phyloP scores from a whole-genome alignment of 352 stramenopile species.

The Halophytophthora batemanensis region DNA sequence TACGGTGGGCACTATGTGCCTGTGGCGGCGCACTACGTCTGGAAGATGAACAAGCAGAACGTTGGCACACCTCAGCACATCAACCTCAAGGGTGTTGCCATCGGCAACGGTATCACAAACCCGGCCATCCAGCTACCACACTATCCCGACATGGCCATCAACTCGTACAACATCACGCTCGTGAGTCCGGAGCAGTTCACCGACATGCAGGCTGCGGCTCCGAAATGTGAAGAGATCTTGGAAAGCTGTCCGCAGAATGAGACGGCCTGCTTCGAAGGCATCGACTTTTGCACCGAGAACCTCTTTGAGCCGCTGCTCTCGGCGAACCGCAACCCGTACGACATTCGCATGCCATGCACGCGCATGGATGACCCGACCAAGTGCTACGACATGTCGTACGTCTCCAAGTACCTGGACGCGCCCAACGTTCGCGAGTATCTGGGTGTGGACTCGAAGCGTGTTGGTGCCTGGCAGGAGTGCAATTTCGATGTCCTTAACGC shows the following conservation, averaged over 20 bases:
- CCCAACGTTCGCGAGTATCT: constrained; percentile 39
- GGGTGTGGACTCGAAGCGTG: constrained; percentile 30
- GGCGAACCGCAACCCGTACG: constrained; percentile 57
- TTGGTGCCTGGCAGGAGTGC: constrained; percentile 84
- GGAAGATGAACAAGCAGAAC: constrained; percentile 34
- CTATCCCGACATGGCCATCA: constrained; percentile 60
- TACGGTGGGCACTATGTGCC: constrained; percentile 62
- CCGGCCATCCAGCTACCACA: constrained; percentile 40
- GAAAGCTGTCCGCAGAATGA: constrained; percentile 30
- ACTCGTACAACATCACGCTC: constrained; percentile 68
- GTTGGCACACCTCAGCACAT: constrained; percentile 18
- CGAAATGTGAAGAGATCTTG: constrained; percentile 34
- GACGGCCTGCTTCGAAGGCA: constrained; percentile 31
- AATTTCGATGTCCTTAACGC: constrained; percentile 89
- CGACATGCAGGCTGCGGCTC: constrained; percentile 29
- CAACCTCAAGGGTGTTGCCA: constrained; percentile 55
- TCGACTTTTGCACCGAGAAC: constrained; percentile 34
- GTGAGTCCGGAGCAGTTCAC: constrained; percentile 32
- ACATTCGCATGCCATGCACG: constrained; percentile 41
- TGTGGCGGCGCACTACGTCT: constrained; percentile 47
- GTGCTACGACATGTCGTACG: constrained; percentile 48
- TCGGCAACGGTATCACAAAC: constrained; percentile 60
- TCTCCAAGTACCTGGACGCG: constrained; percentile 56
- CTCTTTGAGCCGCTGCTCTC: constrained; percentile 16
- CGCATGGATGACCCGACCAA: constrained; percentile 20